Conservation (phyloP, 176 grass and related monocot genomes). For the Saccharum officinarum region DNA sequence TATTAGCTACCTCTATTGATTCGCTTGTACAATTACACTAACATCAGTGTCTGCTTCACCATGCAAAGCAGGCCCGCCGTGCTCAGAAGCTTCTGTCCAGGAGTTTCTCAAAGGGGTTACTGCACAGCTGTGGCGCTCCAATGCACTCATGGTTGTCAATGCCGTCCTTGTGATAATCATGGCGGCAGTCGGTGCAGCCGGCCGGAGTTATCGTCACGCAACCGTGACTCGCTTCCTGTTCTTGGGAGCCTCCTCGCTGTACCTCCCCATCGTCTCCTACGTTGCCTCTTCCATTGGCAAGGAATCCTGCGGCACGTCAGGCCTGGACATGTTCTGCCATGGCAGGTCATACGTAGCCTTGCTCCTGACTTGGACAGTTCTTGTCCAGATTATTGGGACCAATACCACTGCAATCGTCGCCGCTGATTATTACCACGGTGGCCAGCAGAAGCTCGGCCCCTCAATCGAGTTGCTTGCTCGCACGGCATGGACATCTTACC, state of each 20-base stretch:
- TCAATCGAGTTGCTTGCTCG: neutral
- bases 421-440: neutral
- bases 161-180: neutral
- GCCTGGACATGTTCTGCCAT: neutral
- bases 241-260: neutral
- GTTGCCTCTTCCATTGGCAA: neutral
- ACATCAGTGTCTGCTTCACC: neutral
- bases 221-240: neutral
- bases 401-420: neutral
- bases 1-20: no score
- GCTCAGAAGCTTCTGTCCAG: neutral
- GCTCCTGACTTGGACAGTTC: constrained; percentile 13
- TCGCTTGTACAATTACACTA: neutral
- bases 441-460: neutral
- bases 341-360: neutral
- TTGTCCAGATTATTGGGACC: constrained; percentile 13
- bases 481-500: neutral
- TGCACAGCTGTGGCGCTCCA: neutral
- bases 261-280: constrained; percentile 6
- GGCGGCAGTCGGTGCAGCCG: neutral
- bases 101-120: neutral
- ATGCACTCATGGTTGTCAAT: neutral
- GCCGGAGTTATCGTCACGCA: neutral
- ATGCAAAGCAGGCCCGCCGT: neutral
- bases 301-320: neutral